These are phyloP conservation scores for Lachnellula arida DNA, from an alignment of 2,329 filamentous ascomycete species.

Conservation along the genomic window DNA sequence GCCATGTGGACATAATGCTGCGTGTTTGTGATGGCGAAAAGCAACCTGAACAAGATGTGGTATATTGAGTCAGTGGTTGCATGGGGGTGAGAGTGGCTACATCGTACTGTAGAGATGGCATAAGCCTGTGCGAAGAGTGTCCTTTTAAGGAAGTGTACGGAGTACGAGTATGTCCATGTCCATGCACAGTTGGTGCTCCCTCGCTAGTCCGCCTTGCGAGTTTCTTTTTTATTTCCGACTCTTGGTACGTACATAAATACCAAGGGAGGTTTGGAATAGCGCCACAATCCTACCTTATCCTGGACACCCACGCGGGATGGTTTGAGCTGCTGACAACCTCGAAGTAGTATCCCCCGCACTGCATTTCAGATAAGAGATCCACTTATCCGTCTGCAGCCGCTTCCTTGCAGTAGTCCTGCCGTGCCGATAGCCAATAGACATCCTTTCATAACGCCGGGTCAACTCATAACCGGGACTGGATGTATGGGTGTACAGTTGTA, in stretches of 20 bases:
- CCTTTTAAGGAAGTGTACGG: not conserved
- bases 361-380: not conserved
- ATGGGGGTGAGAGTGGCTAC: not conserved
- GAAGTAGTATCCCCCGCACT: not conserved
- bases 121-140: not conserved
- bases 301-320: not conserved
- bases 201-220: not conserved
- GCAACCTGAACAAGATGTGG: not conserved
- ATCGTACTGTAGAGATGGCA: too few species aligned
- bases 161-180: not conserved
- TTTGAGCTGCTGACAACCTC: not conserved
- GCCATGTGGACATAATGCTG: conserved; percentile 12
- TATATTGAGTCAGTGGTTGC: not conserved
- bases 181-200: not conserved
- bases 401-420: not conserved
- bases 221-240: not conserved
- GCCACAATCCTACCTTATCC: not conserved
- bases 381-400: not conserved
- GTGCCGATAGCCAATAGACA: not conserved
- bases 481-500: not conserved
- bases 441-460: not conserved
- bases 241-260: too few species aligned
- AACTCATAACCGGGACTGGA: not conserved
- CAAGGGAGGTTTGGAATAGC: not conserved
- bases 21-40: not conserved